phyloP scores from a whole-genome alignment of 2,329 filamentous ascomycete genomes.

The Lecanicillium sp. region DNA sequence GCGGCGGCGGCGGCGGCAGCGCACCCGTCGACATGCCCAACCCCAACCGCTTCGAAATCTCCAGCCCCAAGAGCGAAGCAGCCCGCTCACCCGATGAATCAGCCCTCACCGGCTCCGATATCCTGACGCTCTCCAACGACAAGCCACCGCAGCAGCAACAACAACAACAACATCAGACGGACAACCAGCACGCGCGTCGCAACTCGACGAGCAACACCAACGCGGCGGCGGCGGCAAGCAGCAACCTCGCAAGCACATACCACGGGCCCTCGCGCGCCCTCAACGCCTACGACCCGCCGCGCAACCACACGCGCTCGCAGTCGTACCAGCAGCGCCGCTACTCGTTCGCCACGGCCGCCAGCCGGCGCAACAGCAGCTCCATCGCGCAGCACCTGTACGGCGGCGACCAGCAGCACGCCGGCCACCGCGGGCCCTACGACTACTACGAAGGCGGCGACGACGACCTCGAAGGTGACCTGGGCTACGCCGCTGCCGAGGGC shows the following conservation, averaged over 20 bases:
- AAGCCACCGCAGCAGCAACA: neutral
- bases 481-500: constrained; percentile 87
- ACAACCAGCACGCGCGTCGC: no score
- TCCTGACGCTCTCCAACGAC: neutral
- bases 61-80: constrained; percentile 34
- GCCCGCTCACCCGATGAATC: constrained; percentile 19
- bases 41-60: constrained; percentile 66
- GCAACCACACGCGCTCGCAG: constrained; percentile 21
- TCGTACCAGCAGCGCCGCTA: constrained; percentile 42
- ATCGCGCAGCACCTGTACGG: constrained; percentile 47
- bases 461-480: constrained; percentile 84
- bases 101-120: constrained; percentile 8
- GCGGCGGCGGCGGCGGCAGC: constrained; percentile 30
- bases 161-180: neutral
- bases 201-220: neutral
- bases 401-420: constrained; percentile 28
- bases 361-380: constrained; percentile 39
- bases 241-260: constrained; percentile 16
- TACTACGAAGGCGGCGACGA: constrained; percentile 50
- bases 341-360: constrained; percentile 43
- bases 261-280: constrained; percentile 33
- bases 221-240: constrained; percentile 1
- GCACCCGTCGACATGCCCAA: constrained; percentile 62
- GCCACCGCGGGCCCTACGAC: constrained; percentile 44
- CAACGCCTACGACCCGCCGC: constrained; percentile 36